Base-by-base conservation (phyloP, 2,329 filamentous ascomycete genomes). In the Fusarium nanum region DNA sequence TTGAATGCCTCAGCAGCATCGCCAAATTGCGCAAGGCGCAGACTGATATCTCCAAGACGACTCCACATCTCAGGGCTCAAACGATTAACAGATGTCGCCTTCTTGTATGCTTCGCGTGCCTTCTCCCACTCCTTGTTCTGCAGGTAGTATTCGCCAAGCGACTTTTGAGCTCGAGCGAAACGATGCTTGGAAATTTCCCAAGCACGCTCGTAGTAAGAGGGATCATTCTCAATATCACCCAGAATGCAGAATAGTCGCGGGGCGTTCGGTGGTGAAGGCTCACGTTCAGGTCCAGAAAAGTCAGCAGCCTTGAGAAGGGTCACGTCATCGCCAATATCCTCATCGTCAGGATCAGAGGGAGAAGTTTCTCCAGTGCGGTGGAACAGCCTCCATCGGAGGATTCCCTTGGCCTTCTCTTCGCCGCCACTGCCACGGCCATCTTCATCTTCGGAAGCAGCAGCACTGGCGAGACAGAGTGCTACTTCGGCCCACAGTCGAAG, bases 401-500 rank as follows among this genome's bases (percentile, higher is more conserved):
- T 87, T 5, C 86, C 87, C 58, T 88, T 89, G 3, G 94, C 96
- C 76, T 96, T 96, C 25, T 92, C 92, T 80, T 98, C 94, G 4
- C 86, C 87, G 8, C 86, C 86, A 23, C 81, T 82, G 2, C 87
- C 87, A 7, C 87, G 81, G 3, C 81, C 88, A 54, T 81, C 82
- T 60, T 84, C 82, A 54, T 89, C 87, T 0, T 91, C 92, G 0
- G 89, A 85, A 54, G 81, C 83, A 22, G 82, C 87, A 47, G 78
- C 84, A 77, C 81, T 85, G 14, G 93, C 94, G 74, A 93, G 91
- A 78, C 96, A 99, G 3, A 99, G 85, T 0, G 96, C 95, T 7
- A 94, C 93, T 81, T 99, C 96, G 2, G 96, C 93, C 94, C 96
- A 98, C 79, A 98, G 91, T 60, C 94, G 90, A 20, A 99, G 83